These are phyloP conservation scores for Cyclotella kingstonii DNA, from an alignment of 108 stramenopile species.

Conservation along the genomic window DNA sequence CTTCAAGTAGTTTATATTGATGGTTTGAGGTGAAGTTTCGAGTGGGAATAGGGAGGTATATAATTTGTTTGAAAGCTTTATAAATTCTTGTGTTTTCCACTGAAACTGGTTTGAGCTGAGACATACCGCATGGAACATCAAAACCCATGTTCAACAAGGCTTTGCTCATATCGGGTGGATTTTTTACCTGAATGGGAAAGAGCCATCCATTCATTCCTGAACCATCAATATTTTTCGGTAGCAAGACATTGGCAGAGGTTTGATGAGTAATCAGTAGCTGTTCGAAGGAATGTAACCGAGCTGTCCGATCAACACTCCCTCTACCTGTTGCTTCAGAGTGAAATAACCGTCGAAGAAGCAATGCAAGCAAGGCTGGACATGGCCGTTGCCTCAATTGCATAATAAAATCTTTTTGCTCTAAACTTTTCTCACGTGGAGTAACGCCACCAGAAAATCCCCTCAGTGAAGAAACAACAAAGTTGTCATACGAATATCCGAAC, in stretches of 20 bases:
- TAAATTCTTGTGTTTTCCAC: slow-evolving; percentile 30
- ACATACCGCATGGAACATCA: slow-evolving; percentile 66
- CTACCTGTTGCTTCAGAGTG: slow-evolving; percentile 30
- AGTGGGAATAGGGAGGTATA: slow-evolving; percentile 75
- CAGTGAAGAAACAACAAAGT: slow-evolving; percentile 46
- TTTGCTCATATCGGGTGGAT: slow-evolving; percentile 42
- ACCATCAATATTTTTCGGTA: slow-evolving; percentile 11
- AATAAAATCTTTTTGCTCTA: slow-evolving; percentile 4
- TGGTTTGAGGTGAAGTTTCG: slow-evolving; percentile 30
- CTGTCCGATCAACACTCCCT: slow-evolving; percentile 18
- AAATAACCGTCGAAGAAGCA: slow-evolving; percentile 53
- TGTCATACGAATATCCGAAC: slow-evolving; percentile 55
- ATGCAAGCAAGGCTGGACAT: slow-evolving; percentile 52
- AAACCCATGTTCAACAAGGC: slow-evolving; percentile 44
- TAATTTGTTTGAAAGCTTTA: slow-evolving; percentile 49
- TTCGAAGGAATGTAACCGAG: slow-evolving; percentile 31
- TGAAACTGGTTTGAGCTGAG: slow-evolving; percentile 57
- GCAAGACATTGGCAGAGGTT: background rate
- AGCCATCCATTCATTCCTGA: slow-evolving; percentile 51
- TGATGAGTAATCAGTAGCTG: slow-evolving; percentile 2
- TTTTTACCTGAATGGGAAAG: slow-evolving; percentile 45
- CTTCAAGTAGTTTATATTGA: slow-evolving; percentile 25
- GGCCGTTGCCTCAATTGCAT: slow-evolving; percentile 61
- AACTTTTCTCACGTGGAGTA: background rate
- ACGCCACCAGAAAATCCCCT: slow-evolving; percentile 54